phyloP scores from a whole-genome alignment of 1,284 basidiomycete genomes.

The Malassezia slooffiae region DNA sequence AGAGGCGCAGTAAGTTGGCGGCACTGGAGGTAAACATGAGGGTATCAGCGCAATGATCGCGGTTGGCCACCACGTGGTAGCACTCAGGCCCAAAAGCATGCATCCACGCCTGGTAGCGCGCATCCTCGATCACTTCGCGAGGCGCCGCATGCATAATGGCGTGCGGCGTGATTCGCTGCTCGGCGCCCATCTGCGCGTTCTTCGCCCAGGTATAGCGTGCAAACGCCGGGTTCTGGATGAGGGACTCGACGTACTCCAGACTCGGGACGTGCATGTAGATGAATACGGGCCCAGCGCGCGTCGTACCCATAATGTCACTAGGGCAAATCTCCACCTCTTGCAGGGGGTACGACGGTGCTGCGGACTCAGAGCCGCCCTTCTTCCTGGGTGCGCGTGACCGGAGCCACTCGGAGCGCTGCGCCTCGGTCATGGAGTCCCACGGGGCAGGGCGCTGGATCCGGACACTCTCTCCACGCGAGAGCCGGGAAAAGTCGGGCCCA shows the following conservation, averaged over 20 bases:
- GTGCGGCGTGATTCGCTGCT: slow-evolving; percentile 51
- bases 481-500: slow-evolving; percentile 51
- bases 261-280: slow-evolving; percentile 54
- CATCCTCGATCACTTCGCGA: slow-evolving; percentile 52
- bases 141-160: slow-evolving; percentile 35
- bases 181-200: slow-evolving; percentile 24
- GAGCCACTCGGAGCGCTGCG: slow-evolving; percentile 22
- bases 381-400: slow-evolving; percentile 23
- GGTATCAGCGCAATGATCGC: slow-evolving; percentile 56
- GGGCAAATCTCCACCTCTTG: slow-evolving; percentile 22
- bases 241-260: slow-evolving; percentile 58
- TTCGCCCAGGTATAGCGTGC: slow-evolving; percentile 45
- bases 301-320: slow-evolving; percentile 52
- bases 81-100: slow-evolving; percentile 54
- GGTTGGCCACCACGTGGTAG: slow-evolving; percentile 53
- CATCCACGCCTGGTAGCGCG: slow-evolving; percentile 64
- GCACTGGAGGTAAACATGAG: slow-evolving; percentile 66
- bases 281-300: slow-evolving; percentile 55
- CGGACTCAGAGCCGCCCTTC: slow-evolving; percentile 40
- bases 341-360: slow-evolving; percentile 20
- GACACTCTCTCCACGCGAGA: slow-evolving; percentile 49
- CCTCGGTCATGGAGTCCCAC: slow-evolving; percentile 21
- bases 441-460: slow-evolving; percentile 44
- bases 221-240: slow-evolving; percentile 51
- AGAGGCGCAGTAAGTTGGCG: slow-evolving; percentile 61